Conservation (phyloP, 345 rosid species). For the Triadica sebifera region DNA sequence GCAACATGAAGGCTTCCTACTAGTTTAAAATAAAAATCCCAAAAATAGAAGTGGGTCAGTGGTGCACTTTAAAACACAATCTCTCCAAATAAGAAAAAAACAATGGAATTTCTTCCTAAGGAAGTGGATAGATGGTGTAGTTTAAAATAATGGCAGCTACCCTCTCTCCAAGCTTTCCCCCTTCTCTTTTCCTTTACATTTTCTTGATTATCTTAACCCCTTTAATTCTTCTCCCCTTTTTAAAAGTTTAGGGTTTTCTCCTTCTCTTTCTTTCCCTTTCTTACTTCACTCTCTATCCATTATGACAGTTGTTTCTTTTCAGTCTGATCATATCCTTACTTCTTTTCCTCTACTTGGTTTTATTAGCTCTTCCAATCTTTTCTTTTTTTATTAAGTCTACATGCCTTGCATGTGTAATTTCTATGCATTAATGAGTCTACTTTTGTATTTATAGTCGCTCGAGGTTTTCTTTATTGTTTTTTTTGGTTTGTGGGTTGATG, state of each 20-base stretch:
- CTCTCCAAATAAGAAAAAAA: too few relatives aligned
- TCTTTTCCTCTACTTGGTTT: too few relatives aligned
- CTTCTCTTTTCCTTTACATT: neutral
- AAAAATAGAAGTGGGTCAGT: too few relatives aligned
- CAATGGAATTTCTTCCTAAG: too few relatives aligned
- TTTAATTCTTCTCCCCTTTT: neutral
- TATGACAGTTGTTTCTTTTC: constrained; percentile 48
- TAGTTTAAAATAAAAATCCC: too few relatives aligned
- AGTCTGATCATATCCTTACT: constrained; percentile 54
- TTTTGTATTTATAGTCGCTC: constrained; percentile 6
- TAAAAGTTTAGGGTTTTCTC: constrained; percentile 27
- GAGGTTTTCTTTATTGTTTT: neutral
- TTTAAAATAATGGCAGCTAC: constrained; percentile 54
- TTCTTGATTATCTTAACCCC: neutral
- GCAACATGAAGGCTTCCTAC: too few relatives aligned
- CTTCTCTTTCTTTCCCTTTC: constrained; percentile 7
- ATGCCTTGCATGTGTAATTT: neutral
- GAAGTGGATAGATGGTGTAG: too few relatives aligned
- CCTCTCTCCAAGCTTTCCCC: constrained; percentile 29
- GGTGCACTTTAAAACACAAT: too few relatives aligned
- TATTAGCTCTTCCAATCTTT: constrained; percentile 3
- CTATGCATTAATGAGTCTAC: neutral
- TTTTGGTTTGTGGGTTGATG: neutral
- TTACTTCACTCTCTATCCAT: neutral
- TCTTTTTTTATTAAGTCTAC: neutral